Base-by-base conservation (phyloP, 768 basidiomycete species). In the Termitomyces sp. region DNA sequence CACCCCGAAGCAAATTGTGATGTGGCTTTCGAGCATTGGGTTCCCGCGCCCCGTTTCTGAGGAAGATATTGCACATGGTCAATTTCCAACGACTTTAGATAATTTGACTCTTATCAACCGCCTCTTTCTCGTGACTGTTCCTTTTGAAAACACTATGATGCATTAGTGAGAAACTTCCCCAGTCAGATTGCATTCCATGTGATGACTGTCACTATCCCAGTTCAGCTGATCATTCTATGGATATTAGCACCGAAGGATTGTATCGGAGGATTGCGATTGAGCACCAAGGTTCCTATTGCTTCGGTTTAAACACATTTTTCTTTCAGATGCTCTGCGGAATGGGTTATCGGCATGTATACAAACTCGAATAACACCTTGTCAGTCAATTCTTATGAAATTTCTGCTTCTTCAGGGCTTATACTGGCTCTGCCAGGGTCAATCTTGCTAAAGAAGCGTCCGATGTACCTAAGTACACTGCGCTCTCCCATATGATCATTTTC, bases 121-220 rank as follows among this genome's bases (percentile, higher is more conserved):
- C 42, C 58, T 62, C 3, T 53, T 57, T 29, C 55, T 62, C 10
- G 55, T 62, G 13, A n/a, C 61, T 20, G 49, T 55, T 53, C 56
- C 61, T 16, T 62, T 52, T 24, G 58, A 62, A 50, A 62, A 62
- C 44, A 59, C 53, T 7, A 59, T 54, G 56, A 61, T 58, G 56
- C 56, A 61, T 37, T 61, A 57, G 60, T 61, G 43, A 57, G 60
- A 42, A 4, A 14, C 16, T 14, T 16, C 2, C n/a, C 8, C 9
- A 12, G 46, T 24, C 6, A 47, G 27, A 24, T 24, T n/a, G 22
- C 22, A 13, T 41, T 27, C 44, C 7, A 12, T 46, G 34, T 51
- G 22, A 24, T 58, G 34, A 57, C 7, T 20, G 7, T 27, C 36
- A 12, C 26, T 39, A 49, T 50, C 20, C 18, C 26, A 57, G 60